These are phyloP conservation scores for Colletotrichum lindemuthianum DNA, from an alignment of 2,329 filamentous ascomycete species.

Conservation along the genomic window DNA sequence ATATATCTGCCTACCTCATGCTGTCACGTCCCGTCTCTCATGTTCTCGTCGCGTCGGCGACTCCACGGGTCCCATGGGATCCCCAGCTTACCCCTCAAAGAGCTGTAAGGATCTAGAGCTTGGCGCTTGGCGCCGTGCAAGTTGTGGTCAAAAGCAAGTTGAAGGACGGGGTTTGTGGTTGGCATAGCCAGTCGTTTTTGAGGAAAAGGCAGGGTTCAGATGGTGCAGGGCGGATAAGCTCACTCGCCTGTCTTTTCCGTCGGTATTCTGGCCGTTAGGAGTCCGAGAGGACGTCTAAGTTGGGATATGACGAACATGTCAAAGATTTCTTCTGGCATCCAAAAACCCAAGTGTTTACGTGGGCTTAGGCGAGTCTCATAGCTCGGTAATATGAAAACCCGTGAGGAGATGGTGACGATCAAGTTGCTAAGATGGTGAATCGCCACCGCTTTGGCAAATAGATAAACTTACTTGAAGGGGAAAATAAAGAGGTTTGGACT, in stretches of 20 bases:
- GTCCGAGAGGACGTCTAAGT: background rate
- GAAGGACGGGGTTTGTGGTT: background rate
- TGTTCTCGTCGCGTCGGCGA: background rate
- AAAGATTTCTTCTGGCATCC: background rate
- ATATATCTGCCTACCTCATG: background rate
- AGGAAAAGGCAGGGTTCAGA: background rate
- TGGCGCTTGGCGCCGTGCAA: slow-evolving; percentile 1
- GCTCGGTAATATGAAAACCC: too few species aligned
- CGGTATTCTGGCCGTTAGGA: background rate
- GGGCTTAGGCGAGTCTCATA: too few species aligned
- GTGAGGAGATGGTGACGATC: too few species aligned
- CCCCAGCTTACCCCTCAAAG: slow-evolving; percentile 9
- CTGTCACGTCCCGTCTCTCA: background rate
- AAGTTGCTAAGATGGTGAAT: too few species aligned
- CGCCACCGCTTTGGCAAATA: too few species aligned
- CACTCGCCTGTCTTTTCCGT: slow-evolving; percentile 1
- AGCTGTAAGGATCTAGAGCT: background rate
- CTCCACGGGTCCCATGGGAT: background rate
- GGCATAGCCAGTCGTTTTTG: background rate
- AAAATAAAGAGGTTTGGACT: too few species aligned
- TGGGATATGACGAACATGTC: background rate
- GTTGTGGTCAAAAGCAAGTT: background rate
- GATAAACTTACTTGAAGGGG: too few species aligned
- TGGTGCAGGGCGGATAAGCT: background rate
- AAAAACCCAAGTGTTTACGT: background rate